Base-by-base conservation (phyloP, 805 yeast species). In the Maudiozyma serrabonitensis region DNA sequence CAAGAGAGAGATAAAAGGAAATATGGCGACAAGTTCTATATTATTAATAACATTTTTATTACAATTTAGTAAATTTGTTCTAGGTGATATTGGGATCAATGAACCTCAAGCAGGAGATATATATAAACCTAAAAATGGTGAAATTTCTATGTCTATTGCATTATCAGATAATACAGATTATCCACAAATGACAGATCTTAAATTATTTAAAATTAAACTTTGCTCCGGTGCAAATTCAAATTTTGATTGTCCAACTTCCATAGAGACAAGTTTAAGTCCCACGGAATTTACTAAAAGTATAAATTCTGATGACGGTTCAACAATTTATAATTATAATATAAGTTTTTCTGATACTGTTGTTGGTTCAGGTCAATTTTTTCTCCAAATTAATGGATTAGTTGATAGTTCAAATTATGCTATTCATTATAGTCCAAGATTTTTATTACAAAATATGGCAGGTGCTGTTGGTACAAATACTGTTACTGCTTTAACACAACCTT, bases 381-480 rank as follows among this genome's bases (percentile, higher is more conserved):
- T 91, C 54, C 97, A 91, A 69, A 63, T 89, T 32, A 76, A 74
- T 53, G 78, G 87, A 1, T 37, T 39, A 9, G 54, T 60, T 12
- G 50, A 63, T 2, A 52, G 63, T 8, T 56, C 59, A 23, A 70
- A 69, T 7, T 79, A 77, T 34, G 75, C 88, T 1, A 79, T 79
- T 55, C 84, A 82, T 61, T 87, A 87, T 66, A 63, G 89, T 4
- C 73, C 75, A 38, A 71, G 95, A 58, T 84, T 90, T 69, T 52
- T 64, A 28, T 69, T 91, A 52, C 63, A 72, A 0, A 87, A 82
- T 11, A 85, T 91, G 95, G 68, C 80, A 0, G 96, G 96, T 41
- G 48, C 81, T 0, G 55, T 51, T 12, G 55, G 67, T 13, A 60
- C 69, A n/a, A 63, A 75, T 16, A 73, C 79, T n/a, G 82, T 81